These are phyloP conservation scores for Boletus tomentosulus DNA, from an alignment of 768 basidiomycete species.

Conservation along the genomic window DNA sequence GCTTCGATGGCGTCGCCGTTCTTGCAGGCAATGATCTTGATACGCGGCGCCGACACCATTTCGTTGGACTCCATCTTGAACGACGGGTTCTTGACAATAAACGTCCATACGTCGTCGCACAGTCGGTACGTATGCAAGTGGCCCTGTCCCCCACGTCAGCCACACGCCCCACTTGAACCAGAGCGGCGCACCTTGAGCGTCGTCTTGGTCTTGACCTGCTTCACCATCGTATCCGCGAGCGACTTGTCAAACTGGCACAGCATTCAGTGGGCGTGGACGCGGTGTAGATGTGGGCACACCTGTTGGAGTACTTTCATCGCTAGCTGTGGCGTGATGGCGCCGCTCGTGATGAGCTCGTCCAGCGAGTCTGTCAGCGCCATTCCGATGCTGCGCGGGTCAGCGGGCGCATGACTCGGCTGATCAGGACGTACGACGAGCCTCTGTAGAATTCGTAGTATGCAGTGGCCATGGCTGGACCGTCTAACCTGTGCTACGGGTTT, in stretches of 20 bases:
- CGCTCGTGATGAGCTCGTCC: conserved; percentile 96
- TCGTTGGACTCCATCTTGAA: conserved; percentile 97
- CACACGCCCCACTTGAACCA: not conserved
- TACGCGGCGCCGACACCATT: conserved; percentile 65
- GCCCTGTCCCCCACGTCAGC: conserved; percentile 49
- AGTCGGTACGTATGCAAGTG: conserved; percentile 89
- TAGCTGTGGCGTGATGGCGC: conserved; percentile 93
- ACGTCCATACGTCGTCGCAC: conserved; percentile 98
- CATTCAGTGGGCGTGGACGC: conserved; percentile 18
- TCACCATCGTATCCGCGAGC: conserved; percentile 86
- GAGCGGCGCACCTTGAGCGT: conserved; percentile 68
- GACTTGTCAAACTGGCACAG: conserved; percentile 86
- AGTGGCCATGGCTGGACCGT: conserved; percentile 78
- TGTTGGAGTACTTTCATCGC: conserved; percentile 99
- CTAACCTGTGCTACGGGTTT: too few species aligned
- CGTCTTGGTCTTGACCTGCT: conserved; percentile 93
- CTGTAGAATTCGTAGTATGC: conserved; percentile 93
- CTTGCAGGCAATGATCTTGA: conserved; percentile 99
- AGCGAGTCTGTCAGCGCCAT: conserved; percentile 97
- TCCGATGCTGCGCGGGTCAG: conserved; percentile 66
- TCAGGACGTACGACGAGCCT: conserved; percentile 72
- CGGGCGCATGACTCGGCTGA: not conserved
- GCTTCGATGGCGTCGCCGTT: conserved; percentile 85
- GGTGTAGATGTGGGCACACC: too few species aligned
- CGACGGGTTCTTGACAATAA: conserved; percentile 86